Base-by-base conservation (phyloP, 1,284 basidiomycete genomes). In the Trichosporon asahii region DNA sequence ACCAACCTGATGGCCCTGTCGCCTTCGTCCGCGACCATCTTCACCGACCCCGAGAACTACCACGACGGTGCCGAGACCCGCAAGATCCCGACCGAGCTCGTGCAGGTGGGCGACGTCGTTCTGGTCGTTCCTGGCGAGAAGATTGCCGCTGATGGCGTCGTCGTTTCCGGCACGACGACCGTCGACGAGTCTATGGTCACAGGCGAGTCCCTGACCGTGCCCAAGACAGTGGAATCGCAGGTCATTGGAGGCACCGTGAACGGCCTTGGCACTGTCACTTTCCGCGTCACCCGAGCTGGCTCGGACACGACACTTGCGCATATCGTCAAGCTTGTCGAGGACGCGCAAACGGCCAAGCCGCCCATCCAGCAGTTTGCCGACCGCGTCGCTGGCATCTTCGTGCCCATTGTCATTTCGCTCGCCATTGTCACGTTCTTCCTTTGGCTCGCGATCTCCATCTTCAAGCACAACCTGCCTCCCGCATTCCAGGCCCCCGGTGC, bases 201-300 rank as follows among this genome's bases (percentile, higher is more conserved):
- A 0, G 97, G 97, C 65, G 97, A 99, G 83, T 91, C 94, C n/a
- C 83, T 96, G 2, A 94, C 95, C 0, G 90, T 94, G 1, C 84
- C 90, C 71, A 99, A 99, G 84, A 88, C 89, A 69, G 80, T 87
- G 2, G 94, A 93, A 7, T 92, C 95, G 76, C 80, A 83, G 57
- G 94, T 98, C 68, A 97, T 98, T 72, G 97, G 96, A 14, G 97
- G 97, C 2, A 99, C 97, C 0, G 90, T 99, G 80, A 99, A 99
- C 78, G 94, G 95, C 0, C 87, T 94, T 3, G 97, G 97, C 12
- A 94, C 94, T 0, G 93, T 99, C 82, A 94, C 99, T 80, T 95
- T 99, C 90, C 84, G 90, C 37, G 94, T 99, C 74, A 95, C 93
- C 1, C 91, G 95, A 25, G 94, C 97, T 1, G 97, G 97, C 64